These are phyloP conservation scores for Stachybotrys elegans DNA, from an alignment of 2,329 filamentous ascomycete genomes.

Conservation along the genomic window DNA sequence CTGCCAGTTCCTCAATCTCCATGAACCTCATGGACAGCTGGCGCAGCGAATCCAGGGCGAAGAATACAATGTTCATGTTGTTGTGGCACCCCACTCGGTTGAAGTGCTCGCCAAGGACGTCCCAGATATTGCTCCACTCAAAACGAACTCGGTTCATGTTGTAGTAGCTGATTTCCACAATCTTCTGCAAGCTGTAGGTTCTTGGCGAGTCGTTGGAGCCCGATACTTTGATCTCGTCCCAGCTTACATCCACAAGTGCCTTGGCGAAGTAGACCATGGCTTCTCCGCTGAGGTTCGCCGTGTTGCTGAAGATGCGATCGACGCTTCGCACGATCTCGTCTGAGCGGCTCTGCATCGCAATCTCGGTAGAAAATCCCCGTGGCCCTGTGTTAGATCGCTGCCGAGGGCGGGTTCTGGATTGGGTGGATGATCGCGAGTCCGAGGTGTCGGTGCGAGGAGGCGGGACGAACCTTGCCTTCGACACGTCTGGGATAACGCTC, in stretches of 20 bases:
- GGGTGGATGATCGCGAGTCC: conserved; percentile 62
- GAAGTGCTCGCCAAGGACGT: conserved; percentile 95
- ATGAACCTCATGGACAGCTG: conserved; percentile 98
- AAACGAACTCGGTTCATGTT: conserved; percentile 99
- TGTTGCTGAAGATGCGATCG: conserved; percentile 95
- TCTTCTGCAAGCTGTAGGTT: conserved; percentile 95
- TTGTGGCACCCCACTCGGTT: conserved; percentile 95
- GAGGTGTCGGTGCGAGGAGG: conserved; percentile 48
- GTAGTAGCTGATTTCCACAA: conserved; percentile 99
- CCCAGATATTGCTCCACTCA: conserved; percentile 98
- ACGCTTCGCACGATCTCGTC: conserved; percentile 90
- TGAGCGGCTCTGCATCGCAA: conserved; percentile 87
- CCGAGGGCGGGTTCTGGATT: conserved; percentile 44
- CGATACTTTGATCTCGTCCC: conserved; percentile 98
- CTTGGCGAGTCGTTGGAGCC: conserved; percentile 92
- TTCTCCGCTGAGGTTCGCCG: conserved; percentile 85
- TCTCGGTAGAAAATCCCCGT: conserved; percentile 66
- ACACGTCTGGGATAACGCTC: conserved; percentile 85
- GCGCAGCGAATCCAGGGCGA: conserved; percentile 89
- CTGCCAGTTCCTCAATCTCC: conserved; percentile 94
- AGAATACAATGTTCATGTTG: conserved; percentile 96
- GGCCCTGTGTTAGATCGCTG: conserved; percentile 53
- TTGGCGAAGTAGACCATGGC: conserved; percentile 94
- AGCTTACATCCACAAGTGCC: conserved; percentile 90
- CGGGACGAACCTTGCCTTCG: conserved; percentile 69